Base-by-base conservation (phyloP, 2,329 filamentous ascomycete genomes). In the Alternaria gaisen region DNA sequence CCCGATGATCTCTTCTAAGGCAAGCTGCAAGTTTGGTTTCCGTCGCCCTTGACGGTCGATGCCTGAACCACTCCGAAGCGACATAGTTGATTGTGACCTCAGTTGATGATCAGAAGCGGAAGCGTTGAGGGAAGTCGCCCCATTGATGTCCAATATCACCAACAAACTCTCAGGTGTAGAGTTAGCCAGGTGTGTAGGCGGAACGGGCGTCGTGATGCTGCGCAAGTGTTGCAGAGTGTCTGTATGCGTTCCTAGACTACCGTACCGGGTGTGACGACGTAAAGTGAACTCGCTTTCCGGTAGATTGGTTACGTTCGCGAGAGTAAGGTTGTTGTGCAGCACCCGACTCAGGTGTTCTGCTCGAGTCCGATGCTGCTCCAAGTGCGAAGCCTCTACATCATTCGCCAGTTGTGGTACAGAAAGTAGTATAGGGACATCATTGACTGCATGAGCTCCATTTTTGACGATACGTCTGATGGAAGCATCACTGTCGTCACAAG, bases 271-370 rank as follows among this genome's bases (percentile, higher is more conserved):
- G 3, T 44, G 58, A 43, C 36, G 60, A 24, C 38, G 43, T 30
- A 26, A 36, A 9, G 20, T 41, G 34, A 44, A 67, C 2, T 50
- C 58, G 41, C 51, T 53, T 30, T 58, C 56, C 1, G 60, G 57
- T 11, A 51, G 26, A 18, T 20, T 6, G 28, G 40, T 20, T 53
- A 30, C 22, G 40, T 38, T 40, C 0, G 58, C 18, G 26, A 58
- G 47, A 6, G 59, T 40, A 14, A 61, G 55, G 24, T 60, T 60
- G 26, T 66, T 65, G 34, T 73, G 70, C 5, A 75, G 61, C 26
- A 73, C 66, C n/a, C 59, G 63, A 42, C 68, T 72, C 54, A 73
- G 44, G 50, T 72, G 57, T 53, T 74, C 73, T 22, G 64, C 59
- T 56, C 74, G 72, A 12, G 58, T 44, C 40, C 65, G 58, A 20